phyloP scores from a whole-genome alignment of 768 basidiomycete species.

The Pleurotus citrinopileatus region DNA sequence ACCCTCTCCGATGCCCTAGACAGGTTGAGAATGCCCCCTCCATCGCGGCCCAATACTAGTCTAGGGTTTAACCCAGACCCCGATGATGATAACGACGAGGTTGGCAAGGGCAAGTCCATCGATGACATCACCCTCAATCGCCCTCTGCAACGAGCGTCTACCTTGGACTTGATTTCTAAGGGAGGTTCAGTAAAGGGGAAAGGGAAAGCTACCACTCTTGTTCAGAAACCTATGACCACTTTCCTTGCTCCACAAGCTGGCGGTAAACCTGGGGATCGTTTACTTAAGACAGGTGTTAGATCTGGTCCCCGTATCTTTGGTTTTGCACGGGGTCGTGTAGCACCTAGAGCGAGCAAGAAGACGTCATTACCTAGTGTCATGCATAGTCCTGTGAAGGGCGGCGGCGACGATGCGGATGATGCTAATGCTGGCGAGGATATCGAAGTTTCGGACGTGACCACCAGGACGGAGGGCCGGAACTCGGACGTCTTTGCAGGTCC shows the following conservation, averaged over 20 bases:
- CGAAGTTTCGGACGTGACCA: constrained; percentile 10
- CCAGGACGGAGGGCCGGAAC: constrained; percentile 7
- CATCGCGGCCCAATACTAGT: constrained; percentile 64
- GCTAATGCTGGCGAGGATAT: constrained; percentile 14
- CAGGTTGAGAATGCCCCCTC: constrained; percentile 65
- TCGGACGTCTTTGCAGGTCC: constrained; percentile 17
- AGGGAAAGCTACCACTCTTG: not conserved
- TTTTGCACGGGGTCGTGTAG: constrained; percentile 23
- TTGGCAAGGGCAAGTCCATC: constrained; percentile 17
- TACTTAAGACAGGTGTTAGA: too few species aligned
- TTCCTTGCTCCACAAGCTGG: not conserved
- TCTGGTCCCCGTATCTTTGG: constrained; percentile 20
- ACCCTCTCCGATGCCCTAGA: constrained; percentile 68
- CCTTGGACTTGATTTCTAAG: not conserved
- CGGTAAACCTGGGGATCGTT: not conserved
- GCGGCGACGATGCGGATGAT: constrained; percentile 14
- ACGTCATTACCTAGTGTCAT: constrained; percentile 43
- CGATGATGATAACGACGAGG: constrained; percentile 24
- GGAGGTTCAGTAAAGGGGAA: not conserved
- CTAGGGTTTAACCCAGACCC: constrained; percentile 57
- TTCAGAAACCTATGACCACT: constrained; percentile 2
- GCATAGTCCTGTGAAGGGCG: constrained; percentile 48
- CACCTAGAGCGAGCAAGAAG: constrained; percentile 43
- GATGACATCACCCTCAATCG: constrained; percentile 11
- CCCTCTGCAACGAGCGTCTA: not conserved